These are phyloP conservation scores for Venturia nashicola DNA, from an alignment of 2,329 filamentous ascomycete species.

Conservation along the genomic window DNA sequence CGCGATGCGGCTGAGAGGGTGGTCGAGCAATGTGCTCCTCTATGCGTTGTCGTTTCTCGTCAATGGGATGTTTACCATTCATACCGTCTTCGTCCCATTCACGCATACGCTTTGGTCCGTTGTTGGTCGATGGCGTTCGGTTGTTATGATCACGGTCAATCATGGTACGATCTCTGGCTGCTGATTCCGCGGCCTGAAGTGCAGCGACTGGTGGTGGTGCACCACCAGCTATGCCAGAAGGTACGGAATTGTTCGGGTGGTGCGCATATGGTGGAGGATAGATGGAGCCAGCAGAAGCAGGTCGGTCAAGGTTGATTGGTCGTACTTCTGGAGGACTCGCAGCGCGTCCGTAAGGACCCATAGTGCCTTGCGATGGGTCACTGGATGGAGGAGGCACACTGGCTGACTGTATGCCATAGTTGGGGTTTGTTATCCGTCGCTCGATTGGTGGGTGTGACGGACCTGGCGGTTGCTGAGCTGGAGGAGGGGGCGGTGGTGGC, in stretches of 20 bases:
- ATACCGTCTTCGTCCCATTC: constrained; percentile 76
- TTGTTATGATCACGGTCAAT: constrained; percentile 49
- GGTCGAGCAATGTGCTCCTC: constrained; percentile 64
- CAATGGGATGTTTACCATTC: constrained; percentile 64
- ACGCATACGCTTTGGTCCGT: constrained; percentile 69
- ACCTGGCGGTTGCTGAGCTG: constrained; percentile 26
- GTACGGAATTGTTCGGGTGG: constrained; percentile 50
- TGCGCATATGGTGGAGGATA: constrained; percentile 73
- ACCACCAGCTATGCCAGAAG: constrained; percentile 53
- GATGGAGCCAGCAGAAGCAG: constrained; percentile 80
- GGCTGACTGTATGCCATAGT: constrained; percentile 30
- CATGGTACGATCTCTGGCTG: constrained; percentile 30
- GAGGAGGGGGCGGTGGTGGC: constrained; percentile 32
- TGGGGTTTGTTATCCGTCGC: constrained; percentile 34
- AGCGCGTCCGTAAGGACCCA: constrained; percentile 53
- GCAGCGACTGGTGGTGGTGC: constrained; percentile 55
- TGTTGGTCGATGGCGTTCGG: constrained; percentile 56
- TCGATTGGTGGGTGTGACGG: constrained; percentile 37
- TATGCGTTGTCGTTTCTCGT: constrained; percentile 75
- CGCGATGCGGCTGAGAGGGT: constrained; percentile 15
- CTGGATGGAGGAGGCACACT: constrained; percentile 36
- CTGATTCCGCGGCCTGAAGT: constrained; percentile 54
- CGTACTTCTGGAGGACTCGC: constrained; percentile 78
- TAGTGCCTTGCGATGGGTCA: constrained; percentile 38
- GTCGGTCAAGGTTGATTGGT: constrained; percentile 61